Base-by-base conservation (phyloP, 2,329 filamentous ascomycete species). In the Ilyonectria robusta region DNA sequence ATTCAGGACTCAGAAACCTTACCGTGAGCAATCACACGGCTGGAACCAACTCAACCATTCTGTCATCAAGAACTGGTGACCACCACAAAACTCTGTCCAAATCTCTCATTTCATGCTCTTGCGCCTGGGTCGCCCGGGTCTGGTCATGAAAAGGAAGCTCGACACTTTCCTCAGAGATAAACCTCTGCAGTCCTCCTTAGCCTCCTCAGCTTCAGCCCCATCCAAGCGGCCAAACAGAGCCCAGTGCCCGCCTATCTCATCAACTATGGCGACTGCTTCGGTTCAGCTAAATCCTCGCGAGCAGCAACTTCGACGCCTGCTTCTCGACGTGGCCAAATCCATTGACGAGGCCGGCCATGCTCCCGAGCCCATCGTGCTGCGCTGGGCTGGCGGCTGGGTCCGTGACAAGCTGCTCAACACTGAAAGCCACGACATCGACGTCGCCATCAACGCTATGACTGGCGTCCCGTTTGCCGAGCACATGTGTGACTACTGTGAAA, bases 321-420 rank as follows among this genome's bases (percentile, higher is more conserved):
- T 98, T 21, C 85, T 98, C 19, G 94, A 97, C 77, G 93, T 94
- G n/a, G 93, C 93, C 26, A 80, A 86, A 11, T 92, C 90, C 75
- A 78, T 82, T 40, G 88, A 93, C 73, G 75, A 79, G 33, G 77
- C 82, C 1, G 81, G 82, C 53, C 76, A 85, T 57, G 76, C 88
- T 10, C 77, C 81, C 15, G 85, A 90, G 70, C 86, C 90, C 21
- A 78, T 91, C 15, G 84, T 91, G 19, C 84, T 96, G 51, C 91
- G 93, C 56, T 95, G 93, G 88, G 94, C 94, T 0, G 94, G 94
- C 65, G 94, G 94, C 29, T 97, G 94, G 94, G 93, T 96, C 11
- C 91, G 94, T 46, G 94, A 97, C 83, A 95, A 94, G 81, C 86
- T 96, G 2, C 87, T 96, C 4, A 89, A 90, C 21, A 85, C 90